Conservation (phyloP, 768 basidiomycete genomes). For the Dioszegia crocea region DNA sequence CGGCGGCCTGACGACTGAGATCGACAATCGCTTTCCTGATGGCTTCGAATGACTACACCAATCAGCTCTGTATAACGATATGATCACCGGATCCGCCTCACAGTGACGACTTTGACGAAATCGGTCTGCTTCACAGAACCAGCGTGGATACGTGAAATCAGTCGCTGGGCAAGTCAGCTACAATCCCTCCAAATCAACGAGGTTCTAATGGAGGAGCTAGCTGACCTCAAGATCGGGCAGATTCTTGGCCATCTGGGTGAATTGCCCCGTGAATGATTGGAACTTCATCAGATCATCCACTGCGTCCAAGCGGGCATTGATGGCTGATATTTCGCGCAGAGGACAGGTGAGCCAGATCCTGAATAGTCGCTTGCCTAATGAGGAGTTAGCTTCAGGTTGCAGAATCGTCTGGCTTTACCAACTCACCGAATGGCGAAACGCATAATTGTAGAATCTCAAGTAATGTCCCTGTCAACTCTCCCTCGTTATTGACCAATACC, state of each 20-base stretch:
- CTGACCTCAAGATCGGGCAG: slow-evolving; percentile 62
- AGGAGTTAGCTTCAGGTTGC: background rate
- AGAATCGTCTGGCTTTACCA: slow-evolving; percentile 6
- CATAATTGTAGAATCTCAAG: slow-evolving; percentile 76
- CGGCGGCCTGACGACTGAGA: slow-evolving; percentile 63
- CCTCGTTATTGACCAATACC: slow-evolving; percentile 89
- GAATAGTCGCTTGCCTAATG: slow-evolving; percentile 83
- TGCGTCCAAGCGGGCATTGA: slow-evolving; percentile 92
- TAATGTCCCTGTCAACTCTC: slow-evolving; percentile 84
- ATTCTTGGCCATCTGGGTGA: slow-evolving; percentile 70
- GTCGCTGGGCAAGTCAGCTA: slow-evolving; percentile 58
- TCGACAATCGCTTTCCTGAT: slow-evolving; percentile 64
- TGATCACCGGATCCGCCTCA: too few relatives aligned
- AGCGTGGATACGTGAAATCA: slow-evolving; percentile 91
- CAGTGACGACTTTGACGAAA: slow-evolving; percentile 76
- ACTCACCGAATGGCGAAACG: slow-evolving; percentile 81
- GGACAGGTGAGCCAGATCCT: slow-evolving; percentile 96
- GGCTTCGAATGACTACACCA: slow-evolving; percentile 57
- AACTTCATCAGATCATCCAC: slow-evolving; percentile 84
- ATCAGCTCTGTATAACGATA: too few relatives aligned
- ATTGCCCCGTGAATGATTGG: slow-evolving; percentile 69
- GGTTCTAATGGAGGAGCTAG: background rate
- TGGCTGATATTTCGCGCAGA: slow-evolving; percentile 70
- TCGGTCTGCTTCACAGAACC: slow-evolving; percentile 81
- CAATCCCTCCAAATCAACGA: background rate